Percentiles rank a stretch among this genome's conserved stretches.
Conservation (phyloP, 441 rosid genomes). For the Isatis lusitanica region DNA sequence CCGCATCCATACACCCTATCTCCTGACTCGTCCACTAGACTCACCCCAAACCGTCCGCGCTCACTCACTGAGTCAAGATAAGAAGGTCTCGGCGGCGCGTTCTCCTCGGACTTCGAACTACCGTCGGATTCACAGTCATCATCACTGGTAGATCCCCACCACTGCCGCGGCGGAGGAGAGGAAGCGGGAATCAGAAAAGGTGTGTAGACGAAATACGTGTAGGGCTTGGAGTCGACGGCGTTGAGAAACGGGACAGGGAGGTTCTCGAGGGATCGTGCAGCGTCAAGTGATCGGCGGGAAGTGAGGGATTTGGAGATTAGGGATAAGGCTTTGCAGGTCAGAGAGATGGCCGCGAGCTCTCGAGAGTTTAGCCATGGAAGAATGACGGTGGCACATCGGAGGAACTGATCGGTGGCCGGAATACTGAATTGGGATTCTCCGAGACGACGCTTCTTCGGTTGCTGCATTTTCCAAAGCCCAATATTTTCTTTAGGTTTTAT, state of each 20-base stretch:
- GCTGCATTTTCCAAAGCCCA: conserved; percentile 9
- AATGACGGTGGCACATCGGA: conserved; percentile 44
- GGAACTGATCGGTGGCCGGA: conserved; percentile 17
- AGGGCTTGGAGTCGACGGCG: conserved; percentile 42
- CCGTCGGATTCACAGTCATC: neutral
- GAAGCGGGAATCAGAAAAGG: conserved; percentile 55
- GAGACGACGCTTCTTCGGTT: conserved; percentile 24
- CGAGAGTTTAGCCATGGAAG: conserved; percentile 62
- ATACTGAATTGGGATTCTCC: neutral
- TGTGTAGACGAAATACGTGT: conserved; percentile 66
- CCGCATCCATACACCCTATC: conserved; percentile 44
- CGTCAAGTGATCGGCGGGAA: conserved; percentile 60
- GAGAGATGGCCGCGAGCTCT: conserved; percentile 58
- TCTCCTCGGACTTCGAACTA: neutral
- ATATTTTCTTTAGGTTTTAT: neutral
- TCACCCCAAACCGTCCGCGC: conserved; percentile 15
- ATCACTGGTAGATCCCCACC: conserved; percentile 48
- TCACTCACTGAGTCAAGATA: conserved; percentile 3
- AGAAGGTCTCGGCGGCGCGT: neutral
- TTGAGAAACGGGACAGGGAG: conserved; percentile 55
- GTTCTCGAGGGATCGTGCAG: conserved; percentile 62
- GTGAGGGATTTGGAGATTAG: conserved; percentile 43
- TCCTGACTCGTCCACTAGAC: conserved; percentile 34
- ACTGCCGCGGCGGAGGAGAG: conserved; percentile 44
- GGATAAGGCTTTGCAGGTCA: conserved; percentile 54